Conservation (phyloP, 176 grass and related monocot genomes). For the Rhynchospora breviuscula region DNA sequence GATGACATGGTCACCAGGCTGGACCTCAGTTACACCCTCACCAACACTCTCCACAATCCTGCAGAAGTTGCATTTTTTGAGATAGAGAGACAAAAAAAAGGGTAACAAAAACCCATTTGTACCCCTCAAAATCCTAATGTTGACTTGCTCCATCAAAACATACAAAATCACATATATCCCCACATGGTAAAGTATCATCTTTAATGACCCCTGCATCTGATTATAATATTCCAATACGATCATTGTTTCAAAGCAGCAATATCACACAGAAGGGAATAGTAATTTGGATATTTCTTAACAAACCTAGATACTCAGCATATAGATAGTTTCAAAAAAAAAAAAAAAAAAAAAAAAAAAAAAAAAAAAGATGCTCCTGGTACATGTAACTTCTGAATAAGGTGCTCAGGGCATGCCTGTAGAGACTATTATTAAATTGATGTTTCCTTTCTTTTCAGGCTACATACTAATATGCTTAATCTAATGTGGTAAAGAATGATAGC, state of each 20-base stretch:
- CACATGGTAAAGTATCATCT: background rate
- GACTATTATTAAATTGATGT: background rate
- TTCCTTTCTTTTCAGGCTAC: background rate
- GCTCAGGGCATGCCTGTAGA: background rate
- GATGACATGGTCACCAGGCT: slow-evolving; percentile 93
- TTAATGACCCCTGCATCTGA: background rate
- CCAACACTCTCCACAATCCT: slow-evolving; percentile 95
- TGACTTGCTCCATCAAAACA: background rate
- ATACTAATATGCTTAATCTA: background rate
- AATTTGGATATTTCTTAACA: background rate
- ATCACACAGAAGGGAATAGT: background rate
- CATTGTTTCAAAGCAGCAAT: background rate
- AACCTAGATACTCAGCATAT: background rate
- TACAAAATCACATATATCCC: background rate
- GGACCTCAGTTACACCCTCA: slow-evolving; percentile 88
- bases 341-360: background rate
- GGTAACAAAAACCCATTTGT: background rate
- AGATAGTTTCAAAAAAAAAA: background rate
- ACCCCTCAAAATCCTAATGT: background rate
- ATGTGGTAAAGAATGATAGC: background rate
- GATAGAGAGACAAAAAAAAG: background rate
- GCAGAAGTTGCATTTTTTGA: background rate
- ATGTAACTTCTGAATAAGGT: background rate
- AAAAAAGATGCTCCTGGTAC: background rate
- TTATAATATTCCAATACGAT: background rate